A percentile compares a stretch with the other conserved stretches of the same genome.
Evolutionary conservation across 495 filamentous ascomycete species (phyloP).

Genomic region (Staphylotrichum longicolle): DNA sequence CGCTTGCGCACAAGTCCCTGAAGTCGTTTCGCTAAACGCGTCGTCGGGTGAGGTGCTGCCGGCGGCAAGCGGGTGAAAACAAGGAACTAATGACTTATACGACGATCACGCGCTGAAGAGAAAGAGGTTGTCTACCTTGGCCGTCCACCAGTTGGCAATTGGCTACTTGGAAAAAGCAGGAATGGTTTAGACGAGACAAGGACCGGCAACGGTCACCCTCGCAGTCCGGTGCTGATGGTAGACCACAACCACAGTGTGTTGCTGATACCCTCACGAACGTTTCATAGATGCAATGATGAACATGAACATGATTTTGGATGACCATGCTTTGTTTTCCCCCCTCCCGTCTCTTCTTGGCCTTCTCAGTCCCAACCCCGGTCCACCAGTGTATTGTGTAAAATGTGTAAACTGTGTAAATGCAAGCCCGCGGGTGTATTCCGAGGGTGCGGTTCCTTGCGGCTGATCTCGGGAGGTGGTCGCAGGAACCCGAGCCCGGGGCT

Average conservation of each 20-base stretch:
- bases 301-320: background rate
- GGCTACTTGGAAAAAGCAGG: slow-evolving; percentile 5
- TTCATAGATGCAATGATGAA: slow-evolving; percentile 10
- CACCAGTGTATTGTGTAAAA: too few relatives aligned
- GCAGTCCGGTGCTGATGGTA: background rate
- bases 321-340: background rate
- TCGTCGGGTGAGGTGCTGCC: background rate
- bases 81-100: slow-evolving; percentile 3
- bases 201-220: slow-evolving; percentile 7
- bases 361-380: too few relatives aligned
- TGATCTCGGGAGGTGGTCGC: slow-evolving; percentile 13
- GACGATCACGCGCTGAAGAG: background rate
- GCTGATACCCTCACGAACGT: slow-evolving; percentile 13
- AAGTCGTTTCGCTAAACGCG: slow-evolving; percentile 49
- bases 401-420: background rate
- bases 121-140: too few relatives aligned
- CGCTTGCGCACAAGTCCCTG: slow-evolving; percentile 63
- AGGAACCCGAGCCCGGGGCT: slow-evolving; percentile 10
- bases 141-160: background rate
- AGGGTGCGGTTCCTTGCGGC: background rate
- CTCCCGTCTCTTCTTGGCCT: background rate
- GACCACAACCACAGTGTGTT: background rate
- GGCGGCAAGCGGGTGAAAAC: background rate
- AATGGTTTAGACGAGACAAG: background rate
- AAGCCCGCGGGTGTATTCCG: background rate